A percentile compares a stretch with the other conserved stretches of the same genome.
phyloP scores from a whole-genome alignment of 352 stramenopile species.

The Achlya hypogyna region DNA sequence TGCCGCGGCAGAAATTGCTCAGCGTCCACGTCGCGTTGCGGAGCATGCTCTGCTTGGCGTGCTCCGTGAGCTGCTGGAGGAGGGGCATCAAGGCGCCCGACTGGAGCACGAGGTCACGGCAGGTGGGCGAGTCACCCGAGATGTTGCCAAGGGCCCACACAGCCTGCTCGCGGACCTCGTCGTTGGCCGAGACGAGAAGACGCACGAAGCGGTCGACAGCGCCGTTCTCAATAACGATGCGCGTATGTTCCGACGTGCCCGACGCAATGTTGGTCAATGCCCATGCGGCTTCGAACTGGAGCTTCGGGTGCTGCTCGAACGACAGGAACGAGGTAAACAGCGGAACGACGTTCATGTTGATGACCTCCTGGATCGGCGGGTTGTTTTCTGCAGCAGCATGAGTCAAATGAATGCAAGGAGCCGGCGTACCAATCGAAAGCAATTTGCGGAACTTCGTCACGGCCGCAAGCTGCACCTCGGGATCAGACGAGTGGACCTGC shows the following conservation, averaged over 20 bases:
- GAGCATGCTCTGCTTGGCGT: conserved; percentile 92
- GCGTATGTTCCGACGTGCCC: conserved; percentile 96
- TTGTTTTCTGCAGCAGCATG: conserved; percentile 87
- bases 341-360: conserved; percentile 95
- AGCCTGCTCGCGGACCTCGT: conserved; percentile 94
- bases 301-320: conserved; percentile 84
- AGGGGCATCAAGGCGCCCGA: conserved; percentile 92
- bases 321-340: conserved; percentile 96
- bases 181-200: conserved; percentile 93
- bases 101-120: conserved; percentile 93
- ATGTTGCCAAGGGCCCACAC: conserved; percentile 99
- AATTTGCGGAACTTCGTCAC: conserved; percentile 95
- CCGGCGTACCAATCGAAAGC: conserved; percentile 87
- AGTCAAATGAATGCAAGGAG: neutral
- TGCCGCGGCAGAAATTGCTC: conserved; percentile 97
- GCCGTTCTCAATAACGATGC: conserved; percentile 95
- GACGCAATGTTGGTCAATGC: conserved; percentile 99
- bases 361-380: conserved; percentile 97
- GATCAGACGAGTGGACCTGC: conserved; percentile 92
- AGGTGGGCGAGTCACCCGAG: conserved; percentile 95
- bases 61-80: conserved; percentile 88
- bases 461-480: conserved; percentile 86
- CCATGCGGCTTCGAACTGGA: conserved; percentile 99
- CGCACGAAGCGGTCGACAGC: conserved; percentile 96
- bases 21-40: conserved; percentile 99